Evolutionary conservation across 2,329 filamentous ascomycete genomes (phyloP), one percentile per base, ranked within the genome.

Genomic region (Fusarium metavorans): DNA sequence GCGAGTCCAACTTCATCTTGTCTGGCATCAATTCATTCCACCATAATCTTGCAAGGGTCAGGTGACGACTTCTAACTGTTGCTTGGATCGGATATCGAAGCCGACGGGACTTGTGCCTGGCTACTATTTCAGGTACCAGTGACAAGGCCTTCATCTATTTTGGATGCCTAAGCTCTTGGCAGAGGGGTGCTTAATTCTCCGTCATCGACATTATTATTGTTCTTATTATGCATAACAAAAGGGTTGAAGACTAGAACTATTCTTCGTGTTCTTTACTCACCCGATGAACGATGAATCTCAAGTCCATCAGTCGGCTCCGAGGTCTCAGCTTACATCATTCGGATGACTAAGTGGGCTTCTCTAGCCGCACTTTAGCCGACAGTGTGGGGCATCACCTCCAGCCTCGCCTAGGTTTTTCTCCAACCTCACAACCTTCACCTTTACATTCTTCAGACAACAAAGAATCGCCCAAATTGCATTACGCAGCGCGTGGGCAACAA

Each of bases 351-450:
- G 66, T 63, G 32, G 25, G 25, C 25, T 27, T 5, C 25, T 27
- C 25, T 27, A 27, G 7, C 76, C 76, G 76, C 20, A 2, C 10
- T 77, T 76, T 73, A 78, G 48, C 76, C 75, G 66, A 13, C 5
- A 4, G 30, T 56, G 60, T 50, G 48, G 39, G 41, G 67, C 39
- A 11, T 65, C 39, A 48, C 48, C 32, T 56, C 54, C 54, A 64
- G 60, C 62, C 61, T 65, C 66, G 62, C 67, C 64, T 68, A 66
- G 66, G 73, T 37, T 71, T 75, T 71, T 66, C 52, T 59, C 45
- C 35, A 65, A 60, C 66, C 68, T 69, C 67, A 59, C 64, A 68
- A 57, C 56, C 60, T 67, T 69, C 65, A 56, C 50, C 25, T 52
- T 66, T 67, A 70, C 60, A 62, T 69, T 66, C 50, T 63, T 35